Base-by-base conservation (phyloP, 331 rosid genomes). In the Pyrus hybrid region DNA sequence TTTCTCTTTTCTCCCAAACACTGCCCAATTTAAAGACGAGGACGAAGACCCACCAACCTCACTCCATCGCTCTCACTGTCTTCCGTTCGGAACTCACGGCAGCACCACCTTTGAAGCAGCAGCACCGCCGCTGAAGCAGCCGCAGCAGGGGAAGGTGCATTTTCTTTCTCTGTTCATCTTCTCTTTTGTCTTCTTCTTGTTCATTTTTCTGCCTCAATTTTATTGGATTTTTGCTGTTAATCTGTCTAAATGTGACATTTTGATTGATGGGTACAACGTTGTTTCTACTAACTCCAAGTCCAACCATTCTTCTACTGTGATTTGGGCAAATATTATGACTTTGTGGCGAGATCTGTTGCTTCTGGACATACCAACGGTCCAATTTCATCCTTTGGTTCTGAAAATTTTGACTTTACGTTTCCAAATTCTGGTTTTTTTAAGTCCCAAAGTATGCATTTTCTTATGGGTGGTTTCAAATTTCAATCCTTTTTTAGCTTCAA, bases 91-190 rank as follows among this genome's bases (percentile, higher is more conserved):
- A 37, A 7, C 68, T 72, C 67, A 30, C 35, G 18, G 72, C 57
- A 51, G 57, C 57, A 7, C 57, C 57, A 0, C 10, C 57, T 7
- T 17, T 51, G 57, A 51, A 17, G n/a, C 57, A 41, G 21, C 26
- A 25, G 64, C 76, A 13, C 17, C 47, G 3, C 13, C 28, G 28
- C 28, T 26, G 28, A 26, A 11, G 13, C 56, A 16, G 56, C 56
- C 21, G 57, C 57, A 53, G 21, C 13, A 66, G 73, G 16, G 18
- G 5, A 78, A 77, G 81, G 85, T 81, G 61, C 76, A 33, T 81
- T 57, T 7, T 51, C 57, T 77, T 9, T 56, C 57, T 35, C 68
- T 8, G 32, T 72, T 72, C 76, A 23, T 7, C 58, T 45, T 72
- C 41, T 29, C 51, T 76, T 63, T 45, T 35, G 37, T 73, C 70